Evolutionary conservation across 345 rosid genomes (phyloP), one percentile per base, ranked within the genome.

Genomic region (Eucalyptus camaldulensis): DNA sequence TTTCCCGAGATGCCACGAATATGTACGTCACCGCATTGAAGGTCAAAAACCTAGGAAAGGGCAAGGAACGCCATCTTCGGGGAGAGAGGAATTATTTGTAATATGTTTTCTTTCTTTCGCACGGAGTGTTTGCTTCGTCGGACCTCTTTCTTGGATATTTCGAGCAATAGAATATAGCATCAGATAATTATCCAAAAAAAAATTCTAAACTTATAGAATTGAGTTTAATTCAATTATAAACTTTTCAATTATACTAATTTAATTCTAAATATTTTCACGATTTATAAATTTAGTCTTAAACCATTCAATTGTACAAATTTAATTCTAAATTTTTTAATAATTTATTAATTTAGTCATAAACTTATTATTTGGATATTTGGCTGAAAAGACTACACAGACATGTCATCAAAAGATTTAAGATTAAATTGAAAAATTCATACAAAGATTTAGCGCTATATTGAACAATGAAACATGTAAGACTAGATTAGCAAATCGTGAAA

Each of bases 191-290:
- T 53, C 25, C 58, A 53, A 21, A 21, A 53, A 53, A 2, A 53
- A 53, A 0, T 53, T 8, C 2, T 21, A 19, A 53, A 53, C 5
- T 21, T 19, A 53, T 53, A 8, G 0, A 8, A 53, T 21, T 10
- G 2, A 53, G 0, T 8, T 53, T 53, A 21, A 53, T 53, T 53
- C 5, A 21, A 0, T 21, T 0, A 53, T 8, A 53, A 53, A 1
- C 0, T 21, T 50, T 8, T 53, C 0, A 53, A 21, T 53, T 53
- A 21, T 53, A 1, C 0, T 8, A 53, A 53, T 53, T 53, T 53
- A 53, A 21, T 4, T 8, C 1, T 53, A 53, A 53, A 53, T 53
- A 21, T 53, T 53, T 53, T 53, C 10, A 8, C 2, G 1, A 21
- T 53, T 53, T 53, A 53, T 53, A 53, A 53, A 53, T 53, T 53